A percentile compares a stretch with the other conserved stretches of the same genome.
phyloP scores from a whole-genome alignment of 176 grass and related monocot genomes.

The Oryza meyeriana region DNA sequence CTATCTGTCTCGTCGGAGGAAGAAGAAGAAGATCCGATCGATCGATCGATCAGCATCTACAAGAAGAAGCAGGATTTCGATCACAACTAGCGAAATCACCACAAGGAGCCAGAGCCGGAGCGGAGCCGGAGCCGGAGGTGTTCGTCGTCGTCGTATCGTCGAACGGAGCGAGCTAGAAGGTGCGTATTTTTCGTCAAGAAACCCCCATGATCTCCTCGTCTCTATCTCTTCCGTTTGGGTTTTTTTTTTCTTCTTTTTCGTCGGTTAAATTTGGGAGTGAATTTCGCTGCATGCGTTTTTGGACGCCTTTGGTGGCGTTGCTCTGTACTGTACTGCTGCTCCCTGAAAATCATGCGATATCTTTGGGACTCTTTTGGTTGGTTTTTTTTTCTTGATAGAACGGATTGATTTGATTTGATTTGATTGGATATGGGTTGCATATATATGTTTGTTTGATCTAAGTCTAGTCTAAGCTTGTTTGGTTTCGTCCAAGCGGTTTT shows the following conservation, averaged over 20 bases:
- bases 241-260: too few species aligned
- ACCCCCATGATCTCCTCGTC: neutral
- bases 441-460: neutral
- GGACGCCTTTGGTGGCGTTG: too few species aligned
- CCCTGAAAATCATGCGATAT: neutral
- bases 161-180: too few species aligned
- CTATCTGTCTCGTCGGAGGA: neutral
- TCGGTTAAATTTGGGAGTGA: neutral
- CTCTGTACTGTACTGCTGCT: neutral
- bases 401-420: neutral
- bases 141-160: too few species aligned
- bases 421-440: neutral
- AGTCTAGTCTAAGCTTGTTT: neutral
- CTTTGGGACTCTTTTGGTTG: neutral
- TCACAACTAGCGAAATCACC: too few species aligned
- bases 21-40: neutral
- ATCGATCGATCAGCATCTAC: too few species aligned
- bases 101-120: too few species aligned
- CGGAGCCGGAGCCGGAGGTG: too few species aligned
- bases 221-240: neutral
- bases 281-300: neutral
- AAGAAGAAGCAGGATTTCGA: too few species aligned
- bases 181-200: too few species aligned
- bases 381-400: neutral
- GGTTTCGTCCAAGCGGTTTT: neutral